Base-by-base conservation (phyloP, 1,139 yeast genomes). In the Kodamaea sp. region DNA sequence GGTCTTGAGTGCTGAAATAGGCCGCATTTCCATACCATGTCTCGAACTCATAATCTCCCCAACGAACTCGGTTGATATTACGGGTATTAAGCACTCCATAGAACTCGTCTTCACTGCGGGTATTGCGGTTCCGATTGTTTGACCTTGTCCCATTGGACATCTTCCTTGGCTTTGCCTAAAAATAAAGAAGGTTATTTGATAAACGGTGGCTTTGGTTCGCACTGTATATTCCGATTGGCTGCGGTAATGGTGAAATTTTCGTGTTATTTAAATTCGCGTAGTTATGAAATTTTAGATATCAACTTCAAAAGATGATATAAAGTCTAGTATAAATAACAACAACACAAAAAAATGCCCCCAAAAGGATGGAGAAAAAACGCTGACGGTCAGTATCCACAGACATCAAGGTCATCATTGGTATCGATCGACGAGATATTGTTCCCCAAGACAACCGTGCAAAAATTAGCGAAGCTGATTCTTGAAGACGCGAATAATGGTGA, bases 11-110 rank as follows among this genome's bases (percentile, higher is more conserved):
- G 48, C 52, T 54, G 46, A 86, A 87, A 54, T 86, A 83, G 1
- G 88, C 94, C 4, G 86, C 78, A 52, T 84, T 84, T 1, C 95
- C 94, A 57, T 84, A 88, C 96, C 96, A 87, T 1, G 96, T 81
- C 38, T 78, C 74, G 46, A 87, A 81, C 47, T 76, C 75, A 49
- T 70, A 73, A 32, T 70, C 67, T 1, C 95, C 96, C 43, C 84
- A 75, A 28, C 73, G 75, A 6, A 88, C 85, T 29, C 72, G 60
- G n/a, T 58, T 61, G 33, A 88, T 80, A 60, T 87, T 88, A 24
- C 85, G 73, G 36, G 62, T 58, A 32, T 76, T 72, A 28, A 81
- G 55, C 6, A 79, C 71, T 8, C 90, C 94, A 52, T 84, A 84
- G 34, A 72, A 68, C 32, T 36, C 39, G 22, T 12, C 20, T 15